Conservation (phyloP, 192 early-diverging fungal species). For the Gigaspora rosea region DNA sequence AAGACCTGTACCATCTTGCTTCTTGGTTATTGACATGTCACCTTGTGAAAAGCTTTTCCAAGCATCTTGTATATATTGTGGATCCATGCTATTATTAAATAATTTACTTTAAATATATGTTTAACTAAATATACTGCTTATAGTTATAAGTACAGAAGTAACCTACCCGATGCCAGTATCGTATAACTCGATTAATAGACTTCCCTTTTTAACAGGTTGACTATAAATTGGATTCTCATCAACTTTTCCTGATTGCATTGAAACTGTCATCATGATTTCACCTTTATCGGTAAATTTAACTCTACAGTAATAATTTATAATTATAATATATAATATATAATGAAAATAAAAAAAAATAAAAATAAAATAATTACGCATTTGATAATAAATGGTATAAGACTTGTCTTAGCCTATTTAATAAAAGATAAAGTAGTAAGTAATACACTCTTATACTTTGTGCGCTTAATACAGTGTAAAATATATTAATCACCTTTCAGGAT, state of each 20-base stretch:
- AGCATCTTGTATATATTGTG: slow-evolving; percentile 61
- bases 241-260: slow-evolving; percentile 3
- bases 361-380: background rate
- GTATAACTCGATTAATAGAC: slow-evolving; percentile 48
- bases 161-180: slow-evolving; percentile 42
- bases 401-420: too few species aligned
- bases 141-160: background rate
- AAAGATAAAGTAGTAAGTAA: too few species aligned
- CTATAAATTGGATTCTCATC: background rate
- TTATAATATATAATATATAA: too few species aligned
- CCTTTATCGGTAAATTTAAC: too few species aligned
- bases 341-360: too few species aligned
- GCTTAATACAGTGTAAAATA: too few species aligned
- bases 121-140: too few species aligned
- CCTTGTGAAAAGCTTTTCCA: slow-evolving; percentile 25
- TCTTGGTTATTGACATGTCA: too few species aligned
- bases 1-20: too few species aligned
- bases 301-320: too few species aligned
- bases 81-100: slow-evolving; percentile 50
- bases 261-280: background rate
- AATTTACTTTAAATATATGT: too few species aligned
- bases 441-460: too few species aligned
- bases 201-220: slow-evolving; percentile 25
- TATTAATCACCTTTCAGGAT: slow-evolving; percentile 14
- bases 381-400: slow-evolving; percentile 49